Base-by-base conservation (phyloP, 129 eudicot species). In the Artemisia tridentata region DNA sequence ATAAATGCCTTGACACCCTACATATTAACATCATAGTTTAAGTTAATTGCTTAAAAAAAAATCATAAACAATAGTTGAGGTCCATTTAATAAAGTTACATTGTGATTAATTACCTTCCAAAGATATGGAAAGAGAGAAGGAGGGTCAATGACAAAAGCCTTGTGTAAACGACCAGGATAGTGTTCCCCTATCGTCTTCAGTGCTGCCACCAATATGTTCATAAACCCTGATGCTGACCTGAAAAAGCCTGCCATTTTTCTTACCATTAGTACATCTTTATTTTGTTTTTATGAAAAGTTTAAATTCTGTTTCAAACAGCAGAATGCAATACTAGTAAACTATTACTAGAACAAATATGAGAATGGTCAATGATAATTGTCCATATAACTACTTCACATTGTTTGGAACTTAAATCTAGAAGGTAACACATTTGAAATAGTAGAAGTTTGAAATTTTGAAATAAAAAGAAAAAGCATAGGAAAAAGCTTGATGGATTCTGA, bases 211-310 rank as follows among this genome's bases (percentile, higher is more conserved):
- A 90, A 76, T 78, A 90, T 67, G 81, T 90, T 95, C 97, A 95
- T 87, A 75, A 95, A 95, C 82, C 91, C 96, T 84, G 99, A 83
- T 10, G 91, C 99, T 71, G 99, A 95, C 54, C 97, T 90, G 93
- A 85, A 88, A 90, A 90, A 86, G 93, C 99, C 99, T 95, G 96
- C 65, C 65, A 72, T 54, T 12, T 52, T 23, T 31, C 59, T 27
- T n/a, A 7, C 72, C 59, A 31, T 78, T 74, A 67, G 73, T 51
- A 66, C 59, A 56, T 46, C 25, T 17, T 21, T 21, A 38, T 38
- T 15, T 43, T 31, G 11, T 17, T 43, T 13, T 17, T 29, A 53
- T 12, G 41, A 68, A 29, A 16, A 4, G 8, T 51, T 49, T 21
- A 8, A 41, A 7, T 72, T n/a, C 41, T 34, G 41, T 60, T 23